Conservation (phyloP, 1,139 yeast genomes). For the Suhomyces guaymorum region DNA sequence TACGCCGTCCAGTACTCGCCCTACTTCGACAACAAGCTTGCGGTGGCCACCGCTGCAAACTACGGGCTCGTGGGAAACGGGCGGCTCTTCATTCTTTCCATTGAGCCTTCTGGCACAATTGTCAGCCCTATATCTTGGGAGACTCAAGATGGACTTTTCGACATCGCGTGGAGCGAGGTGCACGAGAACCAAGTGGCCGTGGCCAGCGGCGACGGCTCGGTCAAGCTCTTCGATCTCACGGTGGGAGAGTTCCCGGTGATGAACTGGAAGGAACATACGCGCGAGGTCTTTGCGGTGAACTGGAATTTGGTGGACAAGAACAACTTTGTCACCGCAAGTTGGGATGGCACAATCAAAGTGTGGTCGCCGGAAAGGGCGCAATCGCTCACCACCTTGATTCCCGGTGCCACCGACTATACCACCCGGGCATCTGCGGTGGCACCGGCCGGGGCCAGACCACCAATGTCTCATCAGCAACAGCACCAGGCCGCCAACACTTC, state of each 20-base stretch:
- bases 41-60: slow-evolving; percentile 89
- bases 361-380: slow-evolving; percentile 63
- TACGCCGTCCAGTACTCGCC: slow-evolving; percentile 90
- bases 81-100: slow-evolving; percentile 65
- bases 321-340: slow-evolving; percentile 73
- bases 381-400: slow-evolving; percentile 59
- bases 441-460: slow-evolving; percentile 30
- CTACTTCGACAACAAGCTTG: slow-evolving; percentile 82
- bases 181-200: slow-evolving; percentile 84
- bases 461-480: slow-evolving; percentile 37
- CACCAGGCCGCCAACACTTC: slow-evolving; percentile 33
- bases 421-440: slow-evolving; percentile 26
- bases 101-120: slow-evolving; percentile 65
- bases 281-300: slow-evolving; percentile 84
- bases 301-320: slow-evolving; percentile 85
- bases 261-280: slow-evolving; percentile 74
- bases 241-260: slow-evolving; percentile 71
- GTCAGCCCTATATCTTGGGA: slow-evolving; percentile 63
- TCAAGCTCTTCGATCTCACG: slow-evolving; percentile 76
- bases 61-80: slow-evolving; percentile 97
- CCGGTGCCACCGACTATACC: slow-evolving; percentile 36
- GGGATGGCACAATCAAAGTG: slow-evolving; percentile 89
- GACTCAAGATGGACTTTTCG: slow-evolving; percentile 92
- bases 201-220: slow-evolving; percentile 89
- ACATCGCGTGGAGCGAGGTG: slow-evolving; percentile 84